phyloP scores from a whole-genome alignment of 305 asterid species.

The Stenogyne calaminthoides region DNA sequence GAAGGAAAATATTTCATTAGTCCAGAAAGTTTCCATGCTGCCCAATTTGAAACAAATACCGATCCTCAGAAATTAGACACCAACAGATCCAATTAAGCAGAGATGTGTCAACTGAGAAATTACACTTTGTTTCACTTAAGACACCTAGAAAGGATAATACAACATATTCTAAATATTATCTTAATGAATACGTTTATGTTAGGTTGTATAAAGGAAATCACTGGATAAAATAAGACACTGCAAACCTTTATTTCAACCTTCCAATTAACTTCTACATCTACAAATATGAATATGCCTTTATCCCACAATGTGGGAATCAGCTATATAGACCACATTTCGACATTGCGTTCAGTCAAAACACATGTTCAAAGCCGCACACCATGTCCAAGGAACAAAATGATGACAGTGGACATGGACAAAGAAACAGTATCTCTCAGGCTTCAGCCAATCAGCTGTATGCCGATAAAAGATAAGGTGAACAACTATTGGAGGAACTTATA shows the following conservation, averaged over 20 bases:
- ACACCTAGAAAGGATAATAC: slow-evolving; percentile 12
- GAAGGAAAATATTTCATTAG: slow-evolving; percentile 20
- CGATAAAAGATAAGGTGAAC: slow-evolving; percentile 16
- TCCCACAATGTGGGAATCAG: neutral
- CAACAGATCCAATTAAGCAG: slow-evolving; percentile 10
- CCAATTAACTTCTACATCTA: slow-evolving; percentile 11
- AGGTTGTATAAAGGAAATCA: neutral
- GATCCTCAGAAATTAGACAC: slow-evolving; percentile 18
- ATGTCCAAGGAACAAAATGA: slow-evolving; percentile 1
- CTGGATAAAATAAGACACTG: neutral
- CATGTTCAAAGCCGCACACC: neutral
- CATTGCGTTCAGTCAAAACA: neutral
- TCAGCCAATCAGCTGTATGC: neutral
- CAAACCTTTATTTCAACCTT: neutral
- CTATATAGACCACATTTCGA: neutral
- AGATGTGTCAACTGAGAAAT: slow-evolving; percentile 13
- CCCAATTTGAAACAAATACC: slow-evolving; percentile 9
- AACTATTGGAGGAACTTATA: slow-evolving; percentile 14
- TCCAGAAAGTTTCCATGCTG: slow-evolving; percentile 14
- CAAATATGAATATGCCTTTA: neutral
- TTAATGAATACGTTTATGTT: slow-evolving; percentile 1
- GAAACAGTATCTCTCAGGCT: slow-evolving; percentile 11
- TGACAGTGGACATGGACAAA: slow-evolving; percentile 3
- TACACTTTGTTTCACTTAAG: neutral
- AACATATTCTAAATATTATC: neutral